Conservation (phyloP, 768 basidiomycete genomes). For the Russula ochroleuca region DNA sequence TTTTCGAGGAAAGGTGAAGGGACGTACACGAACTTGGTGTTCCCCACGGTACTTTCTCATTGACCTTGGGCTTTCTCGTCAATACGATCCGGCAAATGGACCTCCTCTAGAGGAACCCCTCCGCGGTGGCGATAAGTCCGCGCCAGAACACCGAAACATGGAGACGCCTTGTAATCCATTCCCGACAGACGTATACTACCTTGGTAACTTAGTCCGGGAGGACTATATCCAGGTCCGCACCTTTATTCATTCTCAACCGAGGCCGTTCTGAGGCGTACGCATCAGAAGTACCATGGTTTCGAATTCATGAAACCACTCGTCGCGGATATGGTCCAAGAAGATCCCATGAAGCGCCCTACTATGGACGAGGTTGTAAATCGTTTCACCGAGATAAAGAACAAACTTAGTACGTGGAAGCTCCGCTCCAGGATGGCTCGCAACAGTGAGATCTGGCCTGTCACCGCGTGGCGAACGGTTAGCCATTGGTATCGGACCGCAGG, state of each 20-base stretch:
- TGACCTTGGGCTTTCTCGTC: conserved; percentile 18
- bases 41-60: conserved; percentile 13
- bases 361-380: conserved; percentile 34
- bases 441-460: conserved; percentile 5
- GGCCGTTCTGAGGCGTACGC: neutral
- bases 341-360: conserved; percentile 35
- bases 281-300: conserved; percentile 7
- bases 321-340: conserved; percentile 37
- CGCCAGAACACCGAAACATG: conserved; percentile 15
- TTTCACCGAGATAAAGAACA: neutral
- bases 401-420: conserved; percentile 1
- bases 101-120: conserved; percentile 15
- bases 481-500: conserved; percentile 10
- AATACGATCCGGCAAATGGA: conserved; percentile 5
- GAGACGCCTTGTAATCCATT: conserved; percentile 19
- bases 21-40: neutral
- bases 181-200: conserved; percentile 21
- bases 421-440: conserved; percentile 8
- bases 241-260: neutral
- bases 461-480: neutral
- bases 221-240: conserved; percentile 2
- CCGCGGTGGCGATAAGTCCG: conserved; percentile 21
- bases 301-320: conserved; percentile 18
- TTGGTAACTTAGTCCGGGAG: conserved; percentile 12
- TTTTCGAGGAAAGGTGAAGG: conserved; percentile 5